A percentile compares a stretch with the other conserved stretches of the same genome.
phyloP scores from a whole-genome alignment of 2,329 filamentous ascomycete genomes.

The Fusarium anguioides region DNA sequence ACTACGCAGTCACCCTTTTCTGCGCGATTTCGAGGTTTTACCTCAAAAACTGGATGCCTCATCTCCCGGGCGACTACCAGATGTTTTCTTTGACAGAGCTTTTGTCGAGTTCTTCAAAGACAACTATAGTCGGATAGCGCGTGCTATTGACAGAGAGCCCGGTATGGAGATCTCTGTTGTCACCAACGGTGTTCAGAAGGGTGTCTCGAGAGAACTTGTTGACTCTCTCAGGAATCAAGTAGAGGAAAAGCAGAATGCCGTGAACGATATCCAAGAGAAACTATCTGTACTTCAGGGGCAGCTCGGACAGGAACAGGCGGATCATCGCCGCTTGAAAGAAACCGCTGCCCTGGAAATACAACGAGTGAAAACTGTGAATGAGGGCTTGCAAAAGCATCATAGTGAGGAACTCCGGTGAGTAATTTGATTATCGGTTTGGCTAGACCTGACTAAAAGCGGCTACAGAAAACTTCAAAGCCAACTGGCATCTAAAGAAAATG shows the following conservation, averaged over 20 bases:
- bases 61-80: conserved; percentile 68
- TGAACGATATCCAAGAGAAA: conserved; percentile 61
- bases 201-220: conserved; percentile 92
- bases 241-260: conserved; percentile 71
- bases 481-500: conserved; percentile 45
- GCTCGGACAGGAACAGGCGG: conserved; percentile 77
- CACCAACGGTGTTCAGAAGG: conserved; percentile 83
- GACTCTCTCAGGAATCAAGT: conserved; percentile 84
- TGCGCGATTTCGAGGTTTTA: conserved; percentile 91
- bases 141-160: conserved; percentile 91
- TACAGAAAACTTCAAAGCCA: conserved; percentile 50
- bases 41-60: conserved; percentile 72
- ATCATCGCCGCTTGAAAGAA: conserved; percentile 74
- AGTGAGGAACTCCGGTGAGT: conserved; percentile 71
- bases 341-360: conserved; percentile 55
- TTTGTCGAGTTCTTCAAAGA: conserved; percentile 97
- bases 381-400: conserved; percentile 76
- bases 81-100: conserved; percentile 84
- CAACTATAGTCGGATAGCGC: conserved; percentile 86
- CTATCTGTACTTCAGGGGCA: conserved; percentile 61
- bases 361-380: conserved; percentile 72
- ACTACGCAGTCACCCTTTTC: conserved; percentile 78
- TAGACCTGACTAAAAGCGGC: conserved; percentile 28
- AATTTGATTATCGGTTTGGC: not conserved
- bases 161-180: conserved; percentile 86